phyloP scores from a whole-genome alignment of 2,329 filamentous ascomycete genomes.

The Aspergillus texensis region DNA sequence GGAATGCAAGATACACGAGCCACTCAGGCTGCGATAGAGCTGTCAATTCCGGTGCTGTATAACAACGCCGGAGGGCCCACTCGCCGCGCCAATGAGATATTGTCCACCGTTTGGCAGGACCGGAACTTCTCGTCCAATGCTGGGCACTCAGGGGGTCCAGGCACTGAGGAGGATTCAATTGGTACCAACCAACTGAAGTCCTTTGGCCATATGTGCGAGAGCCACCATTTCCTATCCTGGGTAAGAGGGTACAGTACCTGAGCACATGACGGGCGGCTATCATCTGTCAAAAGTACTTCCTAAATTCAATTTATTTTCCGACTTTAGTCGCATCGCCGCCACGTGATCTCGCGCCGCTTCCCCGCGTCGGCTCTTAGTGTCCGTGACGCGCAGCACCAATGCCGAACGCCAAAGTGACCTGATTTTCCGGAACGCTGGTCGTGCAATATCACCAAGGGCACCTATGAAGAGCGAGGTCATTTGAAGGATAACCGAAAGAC shows the following conservation, averaged over 20 bases:
- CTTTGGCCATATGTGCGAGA: not conserved
- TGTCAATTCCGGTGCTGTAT: constrained; percentile 21
- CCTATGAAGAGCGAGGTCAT: not conserved
- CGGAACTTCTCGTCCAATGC: constrained; percentile 6
- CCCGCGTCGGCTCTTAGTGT: constrained; percentile 17
- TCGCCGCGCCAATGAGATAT: constrained; percentile 10
- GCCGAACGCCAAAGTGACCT: not conserved
- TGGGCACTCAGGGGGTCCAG: not conserved
- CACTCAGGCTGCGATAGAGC: constrained; percentile 18
- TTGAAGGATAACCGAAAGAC: not conserved
- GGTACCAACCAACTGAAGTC: not conserved
- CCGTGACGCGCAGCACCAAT: constrained; percentile 16
- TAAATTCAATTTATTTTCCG: not conserved
- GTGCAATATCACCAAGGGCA: not conserved
- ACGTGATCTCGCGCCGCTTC: constrained; percentile 21
- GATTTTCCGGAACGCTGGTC: not conserved
- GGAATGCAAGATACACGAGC: constrained; percentile 9
- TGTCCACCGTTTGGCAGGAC: not conserved
- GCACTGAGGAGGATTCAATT: not conserved
- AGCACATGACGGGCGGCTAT: not conserved
- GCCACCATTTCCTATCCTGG: not conserved
- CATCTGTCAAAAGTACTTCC: not conserved
- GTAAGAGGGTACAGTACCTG: not conserved
- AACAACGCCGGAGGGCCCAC: constrained; percentile 9
- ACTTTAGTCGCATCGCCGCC: not conserved